Conservation (phyloP, 257 asterid species). For the Jacaranda copaia region DNA sequence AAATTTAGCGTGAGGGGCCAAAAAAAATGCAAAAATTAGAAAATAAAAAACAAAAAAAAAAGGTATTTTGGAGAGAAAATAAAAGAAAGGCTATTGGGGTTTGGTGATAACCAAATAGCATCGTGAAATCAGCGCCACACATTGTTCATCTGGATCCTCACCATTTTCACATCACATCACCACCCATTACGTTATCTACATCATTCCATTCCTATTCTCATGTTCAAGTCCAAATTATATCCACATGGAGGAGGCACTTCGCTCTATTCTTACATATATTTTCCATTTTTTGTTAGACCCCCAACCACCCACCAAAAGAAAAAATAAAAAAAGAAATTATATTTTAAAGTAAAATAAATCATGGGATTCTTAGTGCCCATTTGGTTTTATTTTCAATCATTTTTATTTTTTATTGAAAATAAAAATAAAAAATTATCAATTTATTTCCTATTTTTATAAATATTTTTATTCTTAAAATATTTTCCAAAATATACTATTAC, state of each 20-base stretch:
- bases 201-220: conserved; percentile 38
- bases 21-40: not conserved
- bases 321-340: not conserved
- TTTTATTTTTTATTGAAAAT: too few species aligned
- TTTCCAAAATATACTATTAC: too few species aligned
- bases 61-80: not conserved
- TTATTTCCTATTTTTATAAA: too few species aligned
- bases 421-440: too few species aligned
- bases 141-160: conserved; percentile 33
- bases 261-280: not conserved
- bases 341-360: not conserved
- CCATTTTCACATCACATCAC: conserved; percentile 39
- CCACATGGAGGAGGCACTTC: not conserved
- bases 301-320: not conserved
- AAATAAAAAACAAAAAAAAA: not conserved
- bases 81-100: not conserved
- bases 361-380: not conserved
- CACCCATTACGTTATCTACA: conserved; percentile 46
- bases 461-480: too few species aligned
- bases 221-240: conserved; percentile 35
- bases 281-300: not conserved
- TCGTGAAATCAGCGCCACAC: conserved; percentile 43
- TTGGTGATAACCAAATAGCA: conserved; percentile 28
- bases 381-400: too few species aligned
- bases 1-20: not conserved